Evolutionary conservation across 345 rosid species (phyloP).

Genomic region (Zanthoxylum bungeanum): DNA sequence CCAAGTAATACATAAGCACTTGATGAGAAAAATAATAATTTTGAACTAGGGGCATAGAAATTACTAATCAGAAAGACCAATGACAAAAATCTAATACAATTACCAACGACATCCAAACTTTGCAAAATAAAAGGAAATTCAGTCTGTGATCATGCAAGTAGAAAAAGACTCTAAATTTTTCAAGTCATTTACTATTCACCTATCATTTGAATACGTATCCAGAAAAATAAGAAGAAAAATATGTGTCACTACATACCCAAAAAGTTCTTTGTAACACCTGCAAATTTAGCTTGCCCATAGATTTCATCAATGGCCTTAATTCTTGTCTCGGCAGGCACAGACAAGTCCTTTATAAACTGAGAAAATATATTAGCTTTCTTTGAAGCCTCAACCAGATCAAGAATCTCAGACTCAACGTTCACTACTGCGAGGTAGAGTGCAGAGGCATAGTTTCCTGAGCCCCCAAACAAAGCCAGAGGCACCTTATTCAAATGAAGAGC

Average conservation of each 20-base stretch:
- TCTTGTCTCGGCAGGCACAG: conserved; percentile 62
- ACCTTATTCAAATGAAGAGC: conserved; percentile 38
- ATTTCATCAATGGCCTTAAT: conserved; percentile 62
- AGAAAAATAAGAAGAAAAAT: not conserved
- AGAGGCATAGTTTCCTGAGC: conserved; percentile 85
- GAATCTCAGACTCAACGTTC: conserved; percentile 72
- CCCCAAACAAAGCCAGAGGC: conserved; percentile 71
- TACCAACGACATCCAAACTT: not conserved
- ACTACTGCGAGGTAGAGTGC: conserved; percentile 72
- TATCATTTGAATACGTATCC: not conserved
- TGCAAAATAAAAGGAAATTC: not conserved
- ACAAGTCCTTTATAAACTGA: conserved; percentile 72
- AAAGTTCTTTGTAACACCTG: conserved; percentile 72
- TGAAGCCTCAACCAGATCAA: conserved; percentile 60
- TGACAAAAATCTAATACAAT: not conserved
- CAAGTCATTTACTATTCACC: not conserved
- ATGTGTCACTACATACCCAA: conserved; percentile 47
- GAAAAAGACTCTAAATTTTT: not conserved
- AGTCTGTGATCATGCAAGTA: not conserved
- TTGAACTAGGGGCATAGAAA: not conserved
- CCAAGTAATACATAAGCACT: too few relatives aligned
- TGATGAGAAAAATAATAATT: not conserved
- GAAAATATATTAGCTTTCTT: conserved; percentile 54
- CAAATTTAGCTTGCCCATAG: conserved; percentile 59
- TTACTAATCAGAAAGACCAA: not conserved